Evolutionary conservation across 305 asterid genomes (phyloP).

Genomic region (Fraxinus paxiana): DNA sequence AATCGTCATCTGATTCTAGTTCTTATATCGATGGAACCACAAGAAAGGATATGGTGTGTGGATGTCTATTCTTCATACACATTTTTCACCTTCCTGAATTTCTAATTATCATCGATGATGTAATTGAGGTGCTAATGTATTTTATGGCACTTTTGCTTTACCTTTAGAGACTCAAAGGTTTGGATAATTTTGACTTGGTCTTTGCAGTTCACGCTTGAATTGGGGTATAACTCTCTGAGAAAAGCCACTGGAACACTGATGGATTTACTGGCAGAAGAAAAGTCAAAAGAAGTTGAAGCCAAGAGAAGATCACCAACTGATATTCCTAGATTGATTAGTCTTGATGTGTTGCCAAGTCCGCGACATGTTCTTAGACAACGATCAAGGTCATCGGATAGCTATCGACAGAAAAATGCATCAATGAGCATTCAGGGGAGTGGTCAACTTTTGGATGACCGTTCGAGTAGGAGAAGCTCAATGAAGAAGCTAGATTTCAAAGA

Average conservation of each 20-base stretch:
- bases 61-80: background rate
- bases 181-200: slow-evolving; percentile 20
- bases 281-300: slow-evolving; percentile 49
- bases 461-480: slow-evolving; percentile 38
- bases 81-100: slow-evolving; percentile 12
- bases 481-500: slow-evolving; percentile 69
- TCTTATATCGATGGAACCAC: slow-evolving; percentile 45
- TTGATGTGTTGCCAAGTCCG: slow-evolving; percentile 73
- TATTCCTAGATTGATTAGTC: slow-evolving; percentile 83
- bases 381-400: slow-evolving; percentile 39
- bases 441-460: slow-evolving; percentile 30
- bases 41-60: slow-evolving; percentile 48
- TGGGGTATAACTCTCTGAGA: slow-evolving; percentile 44
- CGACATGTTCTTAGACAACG: slow-evolving; percentile 54
- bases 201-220: slow-evolving; percentile 44
- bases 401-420: slow-evolving; percentile 35
- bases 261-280: background rate
- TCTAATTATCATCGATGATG: background rate
- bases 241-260: slow-evolving; percentile 15
- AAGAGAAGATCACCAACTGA: slow-evolving; percentile 59
- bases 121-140: background rate
- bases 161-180: slow-evolving; percentile 13
- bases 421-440: slow-evolving; percentile 24
- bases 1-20: slow-evolving; percentile 43
- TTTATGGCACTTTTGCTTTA: background rate